These are phyloP conservation scores for Abelmoschus esculentus DNA, from an alignment of 345 rosid species.

Conservation along the genomic window DNA sequence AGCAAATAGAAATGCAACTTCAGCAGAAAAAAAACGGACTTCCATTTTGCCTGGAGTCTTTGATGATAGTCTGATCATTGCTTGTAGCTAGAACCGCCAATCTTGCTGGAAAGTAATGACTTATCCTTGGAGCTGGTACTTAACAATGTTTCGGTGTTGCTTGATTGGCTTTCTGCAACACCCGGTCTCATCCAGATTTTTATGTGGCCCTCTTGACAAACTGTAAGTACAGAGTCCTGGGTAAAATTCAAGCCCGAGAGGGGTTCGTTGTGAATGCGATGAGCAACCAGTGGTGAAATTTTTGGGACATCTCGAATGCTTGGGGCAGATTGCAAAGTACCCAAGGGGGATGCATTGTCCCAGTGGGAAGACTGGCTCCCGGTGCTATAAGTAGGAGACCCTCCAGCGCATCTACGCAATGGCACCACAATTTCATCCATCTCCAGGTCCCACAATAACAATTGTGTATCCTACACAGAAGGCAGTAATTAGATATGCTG, in stretches of 20 bases:
- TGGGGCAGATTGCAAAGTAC: slow-evolving; percentile 89
- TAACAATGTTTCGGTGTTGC: slow-evolving; percentile 44
- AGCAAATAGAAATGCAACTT: slow-evolving; percentile 26
- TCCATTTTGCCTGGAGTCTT: slow-evolving; percentile 7
- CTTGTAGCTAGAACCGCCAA: slow-evolving; percentile 52
- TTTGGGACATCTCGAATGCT: slow-evolving; percentile 89
- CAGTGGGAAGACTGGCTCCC: slow-evolving; percentile 99
- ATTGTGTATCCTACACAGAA: slow-evolving; percentile 77
- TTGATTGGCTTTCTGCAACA: slow-evolving; percentile 46
- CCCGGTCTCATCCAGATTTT: slow-evolving; percentile 95
- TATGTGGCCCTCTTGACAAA: slow-evolving; percentile 88
- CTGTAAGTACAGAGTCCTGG: slow-evolving; percentile 78
- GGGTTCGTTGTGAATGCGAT: slow-evolving; percentile 89
- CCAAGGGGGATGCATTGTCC: slow-evolving; percentile 72
- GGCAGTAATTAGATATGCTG: not conserved
- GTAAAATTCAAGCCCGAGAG: slow-evolving; percentile 89
- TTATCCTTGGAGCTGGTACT: slow-evolving; percentile 67
- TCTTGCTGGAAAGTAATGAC: slow-evolving; percentile 47
- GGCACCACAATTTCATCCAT: slow-evolving; percentile 99
- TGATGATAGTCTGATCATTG: slow-evolving; percentile 40
- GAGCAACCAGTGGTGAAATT: slow-evolving; percentile 78
- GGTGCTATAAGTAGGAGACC: slow-evolving; percentile 88
- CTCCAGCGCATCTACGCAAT: slow-evolving; percentile 78
- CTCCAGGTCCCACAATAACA: slow-evolving; percentile 96
- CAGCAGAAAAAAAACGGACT: not conserved